Evolutionary conservation across 257 asterid species (phyloP).

Genomic region (Paraleonurus japonicus): DNA sequence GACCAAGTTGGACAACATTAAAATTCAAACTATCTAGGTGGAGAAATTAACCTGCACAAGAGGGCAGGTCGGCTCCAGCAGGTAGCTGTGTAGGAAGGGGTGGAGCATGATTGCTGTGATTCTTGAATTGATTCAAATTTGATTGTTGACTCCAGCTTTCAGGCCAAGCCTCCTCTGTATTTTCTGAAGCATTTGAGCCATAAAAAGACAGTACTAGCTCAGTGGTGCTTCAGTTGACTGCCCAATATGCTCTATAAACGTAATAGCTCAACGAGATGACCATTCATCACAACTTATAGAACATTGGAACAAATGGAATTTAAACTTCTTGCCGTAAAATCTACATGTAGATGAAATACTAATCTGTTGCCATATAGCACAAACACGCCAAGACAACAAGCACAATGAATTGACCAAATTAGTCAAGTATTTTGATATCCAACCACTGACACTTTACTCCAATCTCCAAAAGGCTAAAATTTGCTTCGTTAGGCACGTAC

Average conservation of each 20-base stretch:
- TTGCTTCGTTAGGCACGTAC: not conserved
- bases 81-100: slow-evolving; percentile 90
- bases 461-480: slow-evolving; percentile 9
- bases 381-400: not conserved
- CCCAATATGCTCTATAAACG: slow-evolving; percentile 8
- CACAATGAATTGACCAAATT: slow-evolving; percentile 7
- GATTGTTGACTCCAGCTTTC: slow-evolving; percentile 56
- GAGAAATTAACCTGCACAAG: slow-evolving; percentile 72
- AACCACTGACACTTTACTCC: not conserved
- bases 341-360: not conserved
- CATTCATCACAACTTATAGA: slow-evolving; percentile 9
- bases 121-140: slow-evolving; percentile 55
- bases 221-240: slow-evolving; percentile 11
- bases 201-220: slow-evolving; percentile 17
- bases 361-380: not conserved
- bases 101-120: slow-evolving; percentile 48
- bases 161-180: slow-evolving; percentile 47
- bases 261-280: slow-evolving; percentile 14
- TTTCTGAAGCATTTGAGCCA: slow-evolving; percentile 46
- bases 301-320: slow-evolving; percentile 6
- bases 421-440: not conserved
- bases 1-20: not conserved
- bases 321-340: not conserved
- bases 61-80: slow-evolving; percentile 87
- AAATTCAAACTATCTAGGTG: slow-evolving; percentile 1